Base-by-base conservation (phyloP, 2,329 filamentous ascomycete genomes). In the Gaeumannomyces tritici region DNA sequence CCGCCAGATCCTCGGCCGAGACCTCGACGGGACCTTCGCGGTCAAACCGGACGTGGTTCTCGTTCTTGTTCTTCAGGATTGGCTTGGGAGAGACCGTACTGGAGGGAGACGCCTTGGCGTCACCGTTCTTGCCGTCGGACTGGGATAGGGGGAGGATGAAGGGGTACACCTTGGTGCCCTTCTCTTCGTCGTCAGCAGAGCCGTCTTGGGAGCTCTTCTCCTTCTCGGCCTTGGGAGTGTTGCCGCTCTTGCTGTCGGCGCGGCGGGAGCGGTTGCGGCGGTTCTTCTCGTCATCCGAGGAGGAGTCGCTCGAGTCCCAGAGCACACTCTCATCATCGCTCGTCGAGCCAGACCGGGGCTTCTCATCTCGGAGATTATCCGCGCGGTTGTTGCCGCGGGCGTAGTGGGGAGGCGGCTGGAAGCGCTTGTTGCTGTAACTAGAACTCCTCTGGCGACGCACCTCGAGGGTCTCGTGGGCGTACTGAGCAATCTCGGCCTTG, bases 21-120 rank as follows among this genome's bases (percentile, higher is more conserved):
- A 83, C 69, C 69, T 83, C 75, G 62, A 77, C 70, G 21, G 78
- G 77, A 12, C 70, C 68, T 67, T 81, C 76, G 1, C 77, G 76
- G 51, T 80, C 78, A 63, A 84, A 84, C 4, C 79, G 78, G 6
- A 86, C 82, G 57, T 81, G 81, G 64, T 85, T 81, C 58, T 80
- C 79, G 64, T 84, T 83, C 67, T 78, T 80, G 69, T 86, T 86
- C 74, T 86, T 86, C 24, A 86, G 74, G n/a, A 86, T 86, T 6
- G 83, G 79, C 67, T 84, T 85, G 1, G 83, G 83, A 63, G 68
- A 71, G 0, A 75, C 72, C 2, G 73, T 76, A 31, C 66, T 66
- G 4, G 74, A 68, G 0, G 75, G 71, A 1, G 75, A 73, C 1
- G 70, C 71, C 7, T 69, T 65, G 3, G 42, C 62, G n/a, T 70